A percentile compares a stretch with the other conserved stretches of the same genome.
Evolutionary conservation across 306 rosid genomes (phyloP).

Genomic region (Leucaena leucocephala): DNA sequence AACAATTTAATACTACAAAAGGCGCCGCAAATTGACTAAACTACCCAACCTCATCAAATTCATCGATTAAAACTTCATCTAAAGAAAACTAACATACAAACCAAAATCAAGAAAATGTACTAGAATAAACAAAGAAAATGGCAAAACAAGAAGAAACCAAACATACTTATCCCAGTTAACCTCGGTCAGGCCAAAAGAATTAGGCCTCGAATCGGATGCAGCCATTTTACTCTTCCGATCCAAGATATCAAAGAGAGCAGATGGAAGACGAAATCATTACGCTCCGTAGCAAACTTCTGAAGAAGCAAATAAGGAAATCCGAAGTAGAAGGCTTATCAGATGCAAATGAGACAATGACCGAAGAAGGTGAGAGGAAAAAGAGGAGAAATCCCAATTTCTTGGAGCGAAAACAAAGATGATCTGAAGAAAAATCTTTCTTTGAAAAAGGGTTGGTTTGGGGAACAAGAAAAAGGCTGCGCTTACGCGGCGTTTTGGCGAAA

Average conservation of each 20-base stretch:
- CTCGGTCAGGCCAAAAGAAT: slow-evolving; percentile 72
- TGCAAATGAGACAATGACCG: not conserved
- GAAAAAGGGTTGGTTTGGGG: not conserved
- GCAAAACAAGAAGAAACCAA: slow-evolving; percentile 2
- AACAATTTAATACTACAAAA: not conserved
- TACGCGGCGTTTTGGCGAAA: slow-evolving; percentile 15
- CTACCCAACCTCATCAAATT: not conserved
- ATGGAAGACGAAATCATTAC: slow-evolving; percentile 42
- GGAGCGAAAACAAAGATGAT: not conserved
- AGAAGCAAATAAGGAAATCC: not conserved
- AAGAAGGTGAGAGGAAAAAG: not conserved
- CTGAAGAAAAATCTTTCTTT: not conserved
- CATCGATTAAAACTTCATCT: not conserved
- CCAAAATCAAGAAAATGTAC: not conserved
- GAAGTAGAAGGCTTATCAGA: not conserved
- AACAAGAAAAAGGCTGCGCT: not conserved
- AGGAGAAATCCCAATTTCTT: not conserved
- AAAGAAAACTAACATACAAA: not conserved
- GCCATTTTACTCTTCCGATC: slow-evolving; percentile 48
- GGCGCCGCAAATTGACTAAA: not conserved
- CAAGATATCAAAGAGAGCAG: slow-evolving; percentile 13
- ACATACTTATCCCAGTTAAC: slow-evolving; percentile 97
- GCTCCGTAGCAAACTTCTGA: not conserved
- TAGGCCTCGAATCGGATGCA: slow-evolving; percentile 46
- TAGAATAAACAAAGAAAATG: not conserved